phyloP scores from a whole-genome alignment of 345 rosid species.

The Eucalyptus melliodora region DNA sequence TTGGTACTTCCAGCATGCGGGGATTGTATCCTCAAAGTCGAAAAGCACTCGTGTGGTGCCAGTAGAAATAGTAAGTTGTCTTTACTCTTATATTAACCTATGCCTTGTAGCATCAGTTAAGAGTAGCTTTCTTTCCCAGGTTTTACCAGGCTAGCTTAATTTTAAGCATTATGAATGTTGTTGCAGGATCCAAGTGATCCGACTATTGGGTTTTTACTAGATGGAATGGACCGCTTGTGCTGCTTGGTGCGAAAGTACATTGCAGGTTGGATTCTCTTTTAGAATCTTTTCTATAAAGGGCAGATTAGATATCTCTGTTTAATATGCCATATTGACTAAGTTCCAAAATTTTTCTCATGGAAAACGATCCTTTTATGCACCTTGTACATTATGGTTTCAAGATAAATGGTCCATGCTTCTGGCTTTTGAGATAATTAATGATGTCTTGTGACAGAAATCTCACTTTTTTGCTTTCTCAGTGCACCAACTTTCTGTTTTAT shows the following conservation, averaged over 20 bases:
- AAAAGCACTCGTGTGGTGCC: conserved; percentile 60
- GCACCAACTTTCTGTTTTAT: background rate
- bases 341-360: background rate
- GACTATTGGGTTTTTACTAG: conserved; percentile 88
- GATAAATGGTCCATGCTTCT: background rate
- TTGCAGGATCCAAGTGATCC: conserved; percentile 96
- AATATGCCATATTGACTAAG: background rate
- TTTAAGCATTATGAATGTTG: conserved; percentile 2
- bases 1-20: conserved; percentile 96
- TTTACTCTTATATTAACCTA: background rate
- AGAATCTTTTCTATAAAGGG: background rate
- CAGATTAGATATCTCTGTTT: background rate
- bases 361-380: background rate
- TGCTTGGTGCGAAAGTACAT: conserved; percentile 96
- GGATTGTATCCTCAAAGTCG: conserved; percentile 77
- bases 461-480: background rate
- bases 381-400: background rate
- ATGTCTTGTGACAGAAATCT: background rate
- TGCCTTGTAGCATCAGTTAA: background rate
- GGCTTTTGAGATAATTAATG: background rate
- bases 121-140: background rate
- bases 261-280: conserved; percentile 43
- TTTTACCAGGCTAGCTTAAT: background rate
- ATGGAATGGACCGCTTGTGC: conserved; percentile 94
- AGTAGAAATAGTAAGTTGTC: conserved; percentile 65